A percentile compares a stretch with the other conserved stretches of the same genome.
These are phyloP conservation scores for Macrophomina pseudophaseolina DNA, from an alignment of 2,329 filamentous ascomycete species.

Conservation along the genomic window DNA sequence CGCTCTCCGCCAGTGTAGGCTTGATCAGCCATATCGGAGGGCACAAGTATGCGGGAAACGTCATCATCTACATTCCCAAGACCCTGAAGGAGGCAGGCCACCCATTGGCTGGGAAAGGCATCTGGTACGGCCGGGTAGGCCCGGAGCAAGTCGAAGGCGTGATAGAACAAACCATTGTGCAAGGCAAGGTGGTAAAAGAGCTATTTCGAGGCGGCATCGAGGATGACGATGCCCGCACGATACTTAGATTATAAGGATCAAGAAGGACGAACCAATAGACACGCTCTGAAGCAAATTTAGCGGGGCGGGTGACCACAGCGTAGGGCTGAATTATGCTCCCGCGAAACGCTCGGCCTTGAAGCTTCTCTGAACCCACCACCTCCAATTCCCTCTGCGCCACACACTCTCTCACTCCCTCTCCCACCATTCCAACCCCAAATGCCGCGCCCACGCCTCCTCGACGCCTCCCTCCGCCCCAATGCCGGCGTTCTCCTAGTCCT, in stretches of 20 bases:
- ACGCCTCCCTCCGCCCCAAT: constrained; percentile 34
- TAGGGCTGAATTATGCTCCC: constrained; percentile 22
- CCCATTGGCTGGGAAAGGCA: constrained; percentile 70
- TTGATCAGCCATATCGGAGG: constrained; percentile 81
- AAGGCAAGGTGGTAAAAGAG: constrained; percentile 71
- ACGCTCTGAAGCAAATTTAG: neutral
- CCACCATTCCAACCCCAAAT: constrained; percentile 8
- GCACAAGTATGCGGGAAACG: constrained; percentile 85
- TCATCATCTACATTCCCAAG: constrained; percentile 79
- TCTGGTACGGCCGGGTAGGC: constrained; percentile 83
- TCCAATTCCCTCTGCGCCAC: neutral
- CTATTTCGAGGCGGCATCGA: constrained; percentile 73
- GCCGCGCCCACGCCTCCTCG: constrained; percentile 25
- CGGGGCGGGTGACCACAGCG: neutral
- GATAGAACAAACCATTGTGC: constrained; percentile 70
- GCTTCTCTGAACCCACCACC: constrained; percentile 13
- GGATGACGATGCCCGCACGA: constrained; percentile 35
- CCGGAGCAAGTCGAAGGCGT: constrained; percentile 78
- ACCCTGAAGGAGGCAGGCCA: constrained; percentile 46
- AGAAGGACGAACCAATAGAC: neutral
- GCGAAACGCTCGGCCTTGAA: constrained; percentile 12
- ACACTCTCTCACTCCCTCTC: neutral
- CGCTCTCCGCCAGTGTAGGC: constrained; percentile 62
- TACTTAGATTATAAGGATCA: constrained; percentile 7
- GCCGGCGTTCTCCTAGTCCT: constrained; percentile 40